Conservation (phyloP, 2,329 filamentous ascomycete species). For the Lachnellula arida region DNA sequence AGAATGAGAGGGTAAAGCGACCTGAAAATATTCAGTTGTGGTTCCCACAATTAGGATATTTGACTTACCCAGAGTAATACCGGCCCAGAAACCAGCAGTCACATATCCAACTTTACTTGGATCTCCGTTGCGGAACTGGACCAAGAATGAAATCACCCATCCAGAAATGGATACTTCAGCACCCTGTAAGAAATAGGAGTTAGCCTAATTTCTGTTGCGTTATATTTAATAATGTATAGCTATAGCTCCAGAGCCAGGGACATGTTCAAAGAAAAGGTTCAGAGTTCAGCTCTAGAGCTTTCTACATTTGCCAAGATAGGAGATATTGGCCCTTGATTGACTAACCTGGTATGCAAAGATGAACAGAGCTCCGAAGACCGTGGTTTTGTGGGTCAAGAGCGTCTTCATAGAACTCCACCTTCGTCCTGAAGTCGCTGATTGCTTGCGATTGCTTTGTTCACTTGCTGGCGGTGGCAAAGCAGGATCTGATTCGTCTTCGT, state of each 20-base stretch:
- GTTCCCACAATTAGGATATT: not conserved
- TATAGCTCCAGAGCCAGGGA: not conserved
- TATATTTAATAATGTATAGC: too few species aligned
- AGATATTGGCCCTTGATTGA: not conserved
- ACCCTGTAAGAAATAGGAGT: slow-evolving; percentile 37
- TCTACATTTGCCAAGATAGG: too few species aligned
- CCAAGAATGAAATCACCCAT: slow-evolving; percentile 81
- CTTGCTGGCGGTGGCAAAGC: slow-evolving; percentile 40
- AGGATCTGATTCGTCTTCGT: slow-evolving; percentile 60
- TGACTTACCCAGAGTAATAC: slow-evolving; percentile 67
- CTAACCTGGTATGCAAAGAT: slow-evolving; percentile 69
- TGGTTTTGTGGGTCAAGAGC: slow-evolving; percentile 37
- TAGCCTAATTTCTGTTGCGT: too few species aligned
- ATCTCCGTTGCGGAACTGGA: slow-evolving; percentile 65
- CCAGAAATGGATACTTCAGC: slow-evolving; percentile 77
- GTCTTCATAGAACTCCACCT: slow-evolving; percentile 35
- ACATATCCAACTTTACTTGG: slow-evolving; percentile 72
- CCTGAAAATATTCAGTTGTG: slow-evolving; percentile 35
- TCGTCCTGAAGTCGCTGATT: slow-evolving; percentile 4
- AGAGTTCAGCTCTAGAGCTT: too few species aligned
- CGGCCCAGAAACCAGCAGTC: slow-evolving; percentile 63
- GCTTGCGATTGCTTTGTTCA: slow-evolving; percentile 20
- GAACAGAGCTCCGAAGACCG: slow-evolving; percentile 69
- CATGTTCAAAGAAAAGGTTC: not conserved
- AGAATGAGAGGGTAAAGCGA: slow-evolving; percentile 65